Evolutionary conservation across 2,329 filamentous ascomycete genomes (phyloP).

Genomic region (Epichloe scottii): DNA sequence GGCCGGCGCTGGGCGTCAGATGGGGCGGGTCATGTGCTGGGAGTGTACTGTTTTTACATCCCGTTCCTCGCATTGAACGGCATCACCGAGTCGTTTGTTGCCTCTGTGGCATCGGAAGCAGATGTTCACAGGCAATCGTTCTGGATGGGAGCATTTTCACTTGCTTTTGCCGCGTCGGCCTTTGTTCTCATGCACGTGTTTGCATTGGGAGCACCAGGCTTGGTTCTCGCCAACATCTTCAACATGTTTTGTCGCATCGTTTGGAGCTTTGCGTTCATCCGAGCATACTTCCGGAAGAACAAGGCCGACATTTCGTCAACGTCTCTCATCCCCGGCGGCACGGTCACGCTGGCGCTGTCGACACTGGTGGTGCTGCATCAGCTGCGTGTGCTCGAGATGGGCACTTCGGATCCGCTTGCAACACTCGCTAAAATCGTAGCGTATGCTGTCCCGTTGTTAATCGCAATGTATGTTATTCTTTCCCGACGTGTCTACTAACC

Average conservation of each 20-base stretch:
- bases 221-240: slow-evolving; percentile 77
- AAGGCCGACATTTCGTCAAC: slow-evolving; percentile 20
- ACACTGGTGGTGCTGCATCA: slow-evolving; percentile 16
- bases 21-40: slow-evolving; percentile 61
- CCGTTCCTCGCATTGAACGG: slow-evolving; percentile 88
- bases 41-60: slow-evolving; percentile 82
- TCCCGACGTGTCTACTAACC: slow-evolving; percentile 4
- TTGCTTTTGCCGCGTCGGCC: slow-evolving; percentile 60
- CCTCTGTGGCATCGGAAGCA: slow-evolving; percentile 64
- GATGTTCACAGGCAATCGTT: slow-evolving; percentile 66
- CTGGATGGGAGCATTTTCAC: slow-evolving; percentile 77
- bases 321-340: slow-evolving; percentile 16
- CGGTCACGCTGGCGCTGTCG: slow-evolving; percentile 16
- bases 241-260: slow-evolving; percentile 79
- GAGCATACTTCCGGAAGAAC: slow-evolving; percentile 42
- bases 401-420: slow-evolving; percentile 16
- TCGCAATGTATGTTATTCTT: slow-evolving; percentile 43
- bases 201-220: slow-evolving; percentile 59
- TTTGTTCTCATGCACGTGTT: slow-evolving; percentile 62
- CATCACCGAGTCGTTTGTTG: slow-evolving; percentile 83
- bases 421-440: slow-evolving; percentile 34
- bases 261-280: slow-evolving; percentile 70
- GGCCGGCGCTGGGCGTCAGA: slow-evolving; percentile 64
- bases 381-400: slow-evolving; percentile 13
- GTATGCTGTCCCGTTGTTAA: slow-evolving; percentile 38